phyloP scores from a whole-genome alignment of 2,329 filamentous ascomycete species.

The Aspergillus phoenicis region DNA sequence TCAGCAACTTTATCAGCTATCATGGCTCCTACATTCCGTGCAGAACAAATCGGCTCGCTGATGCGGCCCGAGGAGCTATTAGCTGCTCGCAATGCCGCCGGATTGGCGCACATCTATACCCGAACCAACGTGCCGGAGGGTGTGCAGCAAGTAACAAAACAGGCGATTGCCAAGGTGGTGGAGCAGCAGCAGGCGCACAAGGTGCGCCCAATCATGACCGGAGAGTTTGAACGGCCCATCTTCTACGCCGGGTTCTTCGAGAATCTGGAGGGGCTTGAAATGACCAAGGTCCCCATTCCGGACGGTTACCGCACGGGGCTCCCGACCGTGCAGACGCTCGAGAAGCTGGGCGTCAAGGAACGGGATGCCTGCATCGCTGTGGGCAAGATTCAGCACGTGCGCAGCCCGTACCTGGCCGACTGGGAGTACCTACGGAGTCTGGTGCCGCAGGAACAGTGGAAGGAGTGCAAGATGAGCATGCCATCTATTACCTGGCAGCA shows the following conservation, averaged over 20 bases:
- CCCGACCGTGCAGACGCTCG: not conserved
- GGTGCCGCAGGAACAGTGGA: slow-evolving; percentile 59
- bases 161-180: slow-evolving; percentile 22
- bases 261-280: slow-evolving; percentile 22
- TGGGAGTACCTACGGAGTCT: slow-evolving; percentile 51
- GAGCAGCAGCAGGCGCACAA: slow-evolving; percentile 23
- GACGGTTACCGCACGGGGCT: slow-evolving; percentile 5
- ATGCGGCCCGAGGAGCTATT: slow-evolving; percentile 26
- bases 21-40: slow-evolving; percentile 21
- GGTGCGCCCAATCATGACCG: slow-evolving; percentile 25
- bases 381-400: slow-evolving; percentile 4
- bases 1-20: not conserved
- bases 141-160: slow-evolving; percentile 11
- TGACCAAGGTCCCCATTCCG: slow-evolving; percentile 10
- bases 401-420: slow-evolving; percentile 49
- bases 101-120: not conserved
- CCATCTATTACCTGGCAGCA: slow-evolving; percentile 66
- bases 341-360: not conserved
- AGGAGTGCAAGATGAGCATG: slow-evolving; percentile 63
- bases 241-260: slow-evolving; percentile 31
- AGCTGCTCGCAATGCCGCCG: slow-evolving; percentile 17
- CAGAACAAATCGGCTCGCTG: slow-evolving; percentile 31
- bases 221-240: slow-evolving; percentile 27
- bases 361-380: slow-evolving; percentile 8
- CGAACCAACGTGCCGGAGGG: not conserved